A percentile compares a stretch with the other conserved stretches of the same genome.
These are phyloP conservation scores for Metroxylon sagu DNA, from an alignment of 176 grass and related monocot species.

Conservation along the genomic window DNA sequence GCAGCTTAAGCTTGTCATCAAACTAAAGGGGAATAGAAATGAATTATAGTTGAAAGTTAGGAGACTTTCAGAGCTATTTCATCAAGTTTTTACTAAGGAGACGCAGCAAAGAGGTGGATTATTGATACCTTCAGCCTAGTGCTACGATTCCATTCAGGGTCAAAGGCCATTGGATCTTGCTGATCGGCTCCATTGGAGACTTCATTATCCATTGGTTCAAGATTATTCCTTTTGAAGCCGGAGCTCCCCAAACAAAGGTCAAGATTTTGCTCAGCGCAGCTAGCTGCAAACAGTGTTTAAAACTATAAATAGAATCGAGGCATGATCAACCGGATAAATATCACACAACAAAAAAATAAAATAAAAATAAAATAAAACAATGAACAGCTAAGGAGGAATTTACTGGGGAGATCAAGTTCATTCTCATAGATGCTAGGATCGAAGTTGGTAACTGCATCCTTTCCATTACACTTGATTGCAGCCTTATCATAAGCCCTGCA, in stretches of 20 bases:
- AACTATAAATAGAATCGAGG: too few species aligned
- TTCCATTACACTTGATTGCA: conserved; percentile 35
- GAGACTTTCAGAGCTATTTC: neutral
- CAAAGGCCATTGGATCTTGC: neutral
- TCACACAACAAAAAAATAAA: neutral
- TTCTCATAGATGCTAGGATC: conserved; percentile 15
- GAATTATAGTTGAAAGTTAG: too few species aligned
- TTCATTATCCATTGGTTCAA: neutral
- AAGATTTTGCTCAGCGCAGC: conserved; percentile 32
- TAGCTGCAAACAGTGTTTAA: conserved; percentile 18
- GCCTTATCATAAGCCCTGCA: conserved; percentile 61
- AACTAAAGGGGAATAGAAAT: neutral
- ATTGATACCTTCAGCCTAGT: conserved; percentile 19
- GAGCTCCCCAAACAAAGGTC: conserved; percentile 50
- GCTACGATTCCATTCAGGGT: conserved; percentile 6
- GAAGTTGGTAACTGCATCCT: conserved; percentile 52
- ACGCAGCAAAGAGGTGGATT: conserved; percentile 3
- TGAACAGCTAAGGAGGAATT: neutral
- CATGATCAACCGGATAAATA: too few species aligned
- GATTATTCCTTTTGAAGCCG: conserved; percentile 10
- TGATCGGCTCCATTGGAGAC: neutral
- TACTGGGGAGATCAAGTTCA: conserved; percentile 19
- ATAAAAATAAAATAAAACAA: neutral
- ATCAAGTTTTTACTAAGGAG: neutral
- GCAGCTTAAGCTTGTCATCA: conserved; percentile 20